A percentile compares a stretch with the other conserved stretches of the same genome.
Evolutionary conservation across 2,329 filamentous ascomycete species (phyloP).

Genomic region (Alternaria postmessia): DNA sequence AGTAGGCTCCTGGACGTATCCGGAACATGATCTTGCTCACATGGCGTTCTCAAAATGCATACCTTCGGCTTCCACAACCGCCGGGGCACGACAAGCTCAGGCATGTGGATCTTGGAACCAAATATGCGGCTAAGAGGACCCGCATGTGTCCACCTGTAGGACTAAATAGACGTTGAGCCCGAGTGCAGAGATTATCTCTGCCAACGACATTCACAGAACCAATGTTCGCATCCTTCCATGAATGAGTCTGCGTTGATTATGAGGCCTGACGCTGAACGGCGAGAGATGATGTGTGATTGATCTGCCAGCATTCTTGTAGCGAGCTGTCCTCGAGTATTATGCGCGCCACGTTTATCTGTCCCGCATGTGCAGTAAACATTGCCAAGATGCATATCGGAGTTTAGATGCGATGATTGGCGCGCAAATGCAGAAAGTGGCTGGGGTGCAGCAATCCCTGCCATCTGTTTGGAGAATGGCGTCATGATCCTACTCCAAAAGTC

Average conservation of each 20-base stretch:
- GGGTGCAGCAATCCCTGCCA: slow-evolving; percentile 8
- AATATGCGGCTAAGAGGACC: slow-evolving; percentile 4
- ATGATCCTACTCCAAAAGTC: slow-evolving; percentile 1
- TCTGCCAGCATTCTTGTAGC: background rate
- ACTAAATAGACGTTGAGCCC: slow-evolving; percentile 3
- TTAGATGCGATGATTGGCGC: slow-evolving; percentile 11
- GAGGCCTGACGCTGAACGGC: too few species aligned
- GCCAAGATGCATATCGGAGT: slow-evolving; percentile 11
- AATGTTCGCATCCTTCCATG: background rate
- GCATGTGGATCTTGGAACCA: background rate
- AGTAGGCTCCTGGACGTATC: background rate
- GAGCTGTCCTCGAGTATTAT: background rate
- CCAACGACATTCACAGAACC: background rate
- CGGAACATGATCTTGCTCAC: background rate
- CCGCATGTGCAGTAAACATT: background rate
- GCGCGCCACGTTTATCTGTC: background rate
- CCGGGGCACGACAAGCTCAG: slow-evolving; percentile 3
- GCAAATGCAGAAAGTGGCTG: slow-evolving; percentile 12
- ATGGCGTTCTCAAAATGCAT: slow-evolving; percentile 5
- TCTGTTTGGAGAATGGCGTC: slow-evolving; percentile 14
- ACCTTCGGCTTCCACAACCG: slow-evolving; percentile 7
- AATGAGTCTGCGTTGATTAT: too few species aligned
- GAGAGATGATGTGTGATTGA: background rate
- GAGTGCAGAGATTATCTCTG: slow-evolving; percentile 8
- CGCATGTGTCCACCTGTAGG: slow-evolving; percentile 6